Percentiles rank a stretch among this genome's conserved stretches.
These are phyloP conservation scores for Petunia secreta DNA, from an alignment of 257 asterid genomes.

Conservation along the genomic window DNA sequence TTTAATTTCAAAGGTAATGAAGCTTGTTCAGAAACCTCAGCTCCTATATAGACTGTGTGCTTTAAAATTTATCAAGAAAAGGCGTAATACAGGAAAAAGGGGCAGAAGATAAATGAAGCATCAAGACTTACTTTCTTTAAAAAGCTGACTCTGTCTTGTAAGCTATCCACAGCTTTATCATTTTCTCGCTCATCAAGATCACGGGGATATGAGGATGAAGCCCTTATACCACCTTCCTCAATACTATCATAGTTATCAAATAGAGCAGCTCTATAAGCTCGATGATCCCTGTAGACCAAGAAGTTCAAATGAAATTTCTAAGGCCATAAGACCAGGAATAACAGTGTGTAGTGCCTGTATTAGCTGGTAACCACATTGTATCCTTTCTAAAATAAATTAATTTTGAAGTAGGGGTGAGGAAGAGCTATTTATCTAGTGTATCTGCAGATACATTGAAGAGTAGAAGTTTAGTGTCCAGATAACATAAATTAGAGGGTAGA, in stretches of 20 bases:
- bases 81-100: neutral
- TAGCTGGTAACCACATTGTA: neutral
- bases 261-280: slow-evolving; percentile 72
- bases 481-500: neutral
- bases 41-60: slow-evolving; percentile 13
- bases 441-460: neutral
- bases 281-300: slow-evolving; percentile 66
- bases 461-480: neutral
- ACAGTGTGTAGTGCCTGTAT: neutral
- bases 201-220: slow-evolving; percentile 63
- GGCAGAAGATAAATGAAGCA: slow-evolving; percentile 22
- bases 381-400: neutral
- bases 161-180: slow-evolving; percentile 72
- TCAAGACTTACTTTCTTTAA: slow-evolving; percentile 67
- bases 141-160: slow-evolving; percentile 89
- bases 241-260: slow-evolving; percentile 70
- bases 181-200: slow-evolving; percentile 73
- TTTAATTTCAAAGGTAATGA: neutral
- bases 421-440: neutral
- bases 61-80: slow-evolving; percentile 14
- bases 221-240: slow-evolving; percentile 82
- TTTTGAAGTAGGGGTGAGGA: neutral
- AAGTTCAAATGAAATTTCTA: neutral
- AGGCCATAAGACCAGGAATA: slow-evolving; percentile 13
- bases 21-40: slow-evolving; percentile 16